Conservation (phyloP, 805 yeast genomes). For the Ogataea philodendri region DNA sequence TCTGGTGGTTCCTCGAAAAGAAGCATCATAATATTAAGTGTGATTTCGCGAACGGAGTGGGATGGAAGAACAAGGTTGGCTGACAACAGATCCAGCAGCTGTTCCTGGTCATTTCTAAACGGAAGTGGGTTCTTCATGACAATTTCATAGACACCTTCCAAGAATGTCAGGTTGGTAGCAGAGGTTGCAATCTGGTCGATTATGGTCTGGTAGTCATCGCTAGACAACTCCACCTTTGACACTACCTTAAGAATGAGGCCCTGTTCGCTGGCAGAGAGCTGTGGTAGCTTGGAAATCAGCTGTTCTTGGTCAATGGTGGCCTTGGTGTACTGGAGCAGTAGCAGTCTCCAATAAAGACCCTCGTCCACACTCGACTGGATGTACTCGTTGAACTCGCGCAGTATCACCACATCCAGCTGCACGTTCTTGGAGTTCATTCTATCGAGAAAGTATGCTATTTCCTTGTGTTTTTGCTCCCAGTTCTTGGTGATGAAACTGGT, state of each 20-base stretch:
- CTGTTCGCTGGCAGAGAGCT: slow-evolving; percentile 36
- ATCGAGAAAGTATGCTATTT: slow-evolving; percentile 43
- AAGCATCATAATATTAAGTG: slow-evolving; percentile 44
- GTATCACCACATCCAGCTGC: slow-evolving; percentile 27
- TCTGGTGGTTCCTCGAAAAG: slow-evolving; percentile 35
- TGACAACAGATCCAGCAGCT: slow-evolving; percentile 26
- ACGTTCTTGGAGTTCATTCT: slow-evolving; percentile 33
- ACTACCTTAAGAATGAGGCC: slow-evolving; percentile 41
- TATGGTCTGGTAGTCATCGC: slow-evolving; percentile 5
- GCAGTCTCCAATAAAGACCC: slow-evolving; percentile 52
- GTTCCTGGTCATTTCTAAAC: slow-evolving; percentile 37
- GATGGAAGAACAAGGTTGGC: slow-evolving; percentile 48
- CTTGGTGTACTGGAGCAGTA: slow-evolving; percentile 40
- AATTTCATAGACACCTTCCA: slow-evolving; percentile 21
- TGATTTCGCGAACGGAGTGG: slow-evolving; percentile 45
- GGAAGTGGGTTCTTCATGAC: slow-evolving; percentile 36
- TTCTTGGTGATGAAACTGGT: slow-evolving; percentile 46
- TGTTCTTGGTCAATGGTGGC: slow-evolving; percentile 26
- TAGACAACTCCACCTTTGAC: slow-evolving; percentile 24
- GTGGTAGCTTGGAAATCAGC: slow-evolving; percentile 16
- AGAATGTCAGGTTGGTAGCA: slow-evolving; percentile 17
- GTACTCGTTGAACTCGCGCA: slow-evolving; percentile 33
- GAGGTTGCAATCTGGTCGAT: not conserved
- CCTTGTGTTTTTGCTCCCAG: slow-evolving; percentile 38
- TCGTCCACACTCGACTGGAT: slow-evolving; percentile 29